A percentile compares a stretch with the other conserved stretches of the same genome.
These are phyloP conservation scores for Harringtonia aguacate DNA, from an alignment of 2,329 filamentous ascomycete species.

Conservation along the genomic window DNA sequence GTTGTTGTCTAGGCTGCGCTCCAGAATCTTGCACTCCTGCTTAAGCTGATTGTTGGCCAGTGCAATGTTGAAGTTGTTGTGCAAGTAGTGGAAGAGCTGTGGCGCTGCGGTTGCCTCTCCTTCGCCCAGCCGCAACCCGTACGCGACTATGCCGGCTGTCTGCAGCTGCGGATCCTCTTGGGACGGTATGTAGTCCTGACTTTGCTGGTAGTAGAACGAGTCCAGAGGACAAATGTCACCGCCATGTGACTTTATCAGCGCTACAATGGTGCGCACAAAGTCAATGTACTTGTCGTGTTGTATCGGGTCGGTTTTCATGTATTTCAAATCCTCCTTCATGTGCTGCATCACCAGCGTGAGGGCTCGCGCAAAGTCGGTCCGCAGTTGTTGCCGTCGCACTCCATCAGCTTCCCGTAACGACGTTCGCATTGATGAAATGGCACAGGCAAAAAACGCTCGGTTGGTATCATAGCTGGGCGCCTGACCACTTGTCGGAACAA, in stretches of 20 bases:
- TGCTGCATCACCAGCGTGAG: conserved; percentile 40
- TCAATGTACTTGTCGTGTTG: conserved; percentile 36
- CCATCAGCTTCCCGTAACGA: conserved; percentile 29
- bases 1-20: conserved; percentile 34
- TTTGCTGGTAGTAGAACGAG: conserved; percentile 45
- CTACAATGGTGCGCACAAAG: conserved; percentile 42
- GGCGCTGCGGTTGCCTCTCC: conserved; percentile 34
- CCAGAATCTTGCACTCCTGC: conserved; percentile 34
- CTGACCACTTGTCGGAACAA: conserved; percentile 21
- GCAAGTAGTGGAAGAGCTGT: conserved; percentile 45
- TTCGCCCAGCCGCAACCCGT: conserved; percentile 43
- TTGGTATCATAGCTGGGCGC: conserved; percentile 37
- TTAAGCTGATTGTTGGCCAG: conserved; percentile 36
- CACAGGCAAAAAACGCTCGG: conserved; percentile 36
- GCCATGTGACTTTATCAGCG: conserved; percentile 42
- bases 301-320: conserved; percentile 19
- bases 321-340: conserved; percentile 38
- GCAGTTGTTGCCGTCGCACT: conserved; percentile 23
- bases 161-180: conserved; percentile 45
- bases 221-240: conserved; percentile 43
- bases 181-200: conserved; percentile 43
- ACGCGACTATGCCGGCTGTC: conserved; percentile 42
- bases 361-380: conserved; percentile 29
- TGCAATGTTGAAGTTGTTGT: conserved; percentile 46
- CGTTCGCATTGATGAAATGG: conserved; percentile 39